Evolutionary conservation across 805 yeast genomes (phyloP), one percentile per base, ranked within the genome.

Genomic region (Sungouiozyma ichnusensis): DNA sequence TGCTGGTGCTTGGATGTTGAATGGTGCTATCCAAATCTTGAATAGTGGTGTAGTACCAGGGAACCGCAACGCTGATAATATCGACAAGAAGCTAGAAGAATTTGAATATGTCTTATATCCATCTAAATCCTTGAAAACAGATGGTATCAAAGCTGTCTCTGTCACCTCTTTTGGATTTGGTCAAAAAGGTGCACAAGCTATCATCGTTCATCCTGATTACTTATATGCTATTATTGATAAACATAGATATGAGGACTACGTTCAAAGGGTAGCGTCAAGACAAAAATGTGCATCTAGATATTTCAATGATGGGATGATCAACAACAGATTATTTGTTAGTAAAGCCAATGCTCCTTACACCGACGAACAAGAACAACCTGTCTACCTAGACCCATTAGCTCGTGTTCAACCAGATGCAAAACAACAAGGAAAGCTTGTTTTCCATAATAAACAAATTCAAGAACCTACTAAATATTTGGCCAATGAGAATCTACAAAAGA

Each of bases 1-100:
- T 57, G 99, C 99, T 44, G 99, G 97, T 76, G 97, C 99, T 45
- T 92, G 98, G 98, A 92, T 92, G 98, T 71, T 92, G 76, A 94
- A 92, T 67, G 99, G 99, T 68, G 95, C 86, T 44, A 71, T 92
- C 53, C 99, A 92, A 73, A 80, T 88, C 53, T 73, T 92, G 64
- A 83, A 85, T 71, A 66, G 84, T 57, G 97, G 98, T 67, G 60
- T 88, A 57, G 95, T 92, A 54, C 98, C 98, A 54, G 99, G 99
- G 66, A 92, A 92, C 76, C 79, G 97, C 68, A 94, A 92, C 60
- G 98, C 98, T 50, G 99, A 92, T 67, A 92, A 92, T 62, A 78
- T 92, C 55, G 99, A 92, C 68, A 73, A 77, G 58, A 61, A 73
- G 17, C 73, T 92, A 62, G 86, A 86, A 69, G 76, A 85, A 58